Evolutionary conservation across 108 stramenopile genomes (phyloP), one percentile per base, ranked within the genome.

Genomic region (Nitzschia sp.): DNA sequence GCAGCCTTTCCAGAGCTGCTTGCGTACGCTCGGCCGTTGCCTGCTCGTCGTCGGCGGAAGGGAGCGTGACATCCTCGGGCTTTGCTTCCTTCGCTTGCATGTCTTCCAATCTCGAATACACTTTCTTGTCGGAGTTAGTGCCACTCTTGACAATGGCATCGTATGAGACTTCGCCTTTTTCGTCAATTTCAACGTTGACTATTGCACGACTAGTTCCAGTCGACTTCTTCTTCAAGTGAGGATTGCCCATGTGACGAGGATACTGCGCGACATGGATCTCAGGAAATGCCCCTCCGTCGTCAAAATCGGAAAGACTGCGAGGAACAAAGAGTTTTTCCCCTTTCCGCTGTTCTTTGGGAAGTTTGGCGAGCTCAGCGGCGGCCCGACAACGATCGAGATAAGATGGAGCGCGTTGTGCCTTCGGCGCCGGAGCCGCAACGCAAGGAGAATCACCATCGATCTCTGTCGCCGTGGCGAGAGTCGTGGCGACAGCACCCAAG

Each of bases 221-320:
- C 23, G 38, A 55, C 57, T 77, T 69, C 49, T 77, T 75, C 1
- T 68, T 57, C 42, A 82, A 59, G 49, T 89, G 87, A 6, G 94
- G 94, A 79, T 95, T 95, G 31, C 99, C 99, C 99, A 99, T 98
- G 68, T 95, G 89, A 30, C 96, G 86, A 2, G 99, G 99, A 73
- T 97, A 98, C 67, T 99, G 99, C 38, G 97, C 96, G 19, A 98
- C 95, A 65, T 98, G 98, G 54, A 98, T 96, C 82, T 99, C 99
- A 23, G 98, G 99, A 71, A 94, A 98, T 56, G 97, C 96, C 4
- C 98, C 99, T 0, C 99, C 99, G 65, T 98, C 99, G 34, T 94
- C 97, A 71, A 98, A 98, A 72, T 98, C 99, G 24, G 64, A 73
- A 31, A 95, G 62, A 19, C 72, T 74, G 25, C 96, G 91, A 6